Conservation (phyloP, 192 early-diverging fungal species). For the Coemansia sp. region DNA sequence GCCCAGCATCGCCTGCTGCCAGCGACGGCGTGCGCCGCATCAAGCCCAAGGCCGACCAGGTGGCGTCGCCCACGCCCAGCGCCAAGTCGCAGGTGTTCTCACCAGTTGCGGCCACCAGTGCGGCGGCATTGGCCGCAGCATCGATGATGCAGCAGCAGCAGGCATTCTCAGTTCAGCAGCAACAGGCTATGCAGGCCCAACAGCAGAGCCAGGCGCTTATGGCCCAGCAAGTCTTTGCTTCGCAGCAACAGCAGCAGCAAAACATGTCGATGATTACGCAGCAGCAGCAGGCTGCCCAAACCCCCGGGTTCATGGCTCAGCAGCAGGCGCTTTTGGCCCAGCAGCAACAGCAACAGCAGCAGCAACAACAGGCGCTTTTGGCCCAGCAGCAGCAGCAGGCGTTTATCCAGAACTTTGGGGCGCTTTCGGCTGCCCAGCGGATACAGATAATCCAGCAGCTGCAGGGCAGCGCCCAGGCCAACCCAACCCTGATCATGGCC, state of each 20-base stretch:
- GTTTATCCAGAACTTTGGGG: too few relatives aligned
- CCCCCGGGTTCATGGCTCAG: too few relatives aligned
- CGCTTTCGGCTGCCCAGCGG: too few relatives aligned
- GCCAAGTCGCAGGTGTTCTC: too few relatives aligned
- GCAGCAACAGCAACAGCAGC: slow-evolving; percentile 10
- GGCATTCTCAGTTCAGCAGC: slow-evolving; percentile 9
- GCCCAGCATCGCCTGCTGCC: slow-evolving; percentile 7
- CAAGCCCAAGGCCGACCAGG: slow-evolving; percentile 27
- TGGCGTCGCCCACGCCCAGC: slow-evolving; percentile 38
- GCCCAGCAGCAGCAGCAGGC: slow-evolving; percentile 16
- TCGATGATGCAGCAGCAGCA: slow-evolving; percentile 6
- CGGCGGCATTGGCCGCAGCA: slow-evolving; percentile 4
- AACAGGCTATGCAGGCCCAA: slow-evolving; percentile 13
- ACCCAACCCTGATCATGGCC: neutral
- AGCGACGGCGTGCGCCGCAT: slow-evolving; percentile 21
- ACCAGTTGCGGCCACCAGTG: neutral
- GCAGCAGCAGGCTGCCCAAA: slow-evolving; percentile 21
- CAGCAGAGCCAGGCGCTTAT: slow-evolving; percentile 13
- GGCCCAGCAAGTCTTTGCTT: slow-evolving; percentile 6
- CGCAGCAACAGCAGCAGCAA: slow-evolving; percentile 16
- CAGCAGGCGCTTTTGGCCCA: slow-evolving; percentile 17
- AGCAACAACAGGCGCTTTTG: slow-evolving; percentile 2
- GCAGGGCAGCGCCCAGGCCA: too few relatives aligned
- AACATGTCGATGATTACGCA: slow-evolving; percentile 13
- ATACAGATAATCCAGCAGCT: too few relatives aligned